Conservation (phyloP, 192 early-diverging fungal genomes). For the Chytriomyces sp. region DNA sequence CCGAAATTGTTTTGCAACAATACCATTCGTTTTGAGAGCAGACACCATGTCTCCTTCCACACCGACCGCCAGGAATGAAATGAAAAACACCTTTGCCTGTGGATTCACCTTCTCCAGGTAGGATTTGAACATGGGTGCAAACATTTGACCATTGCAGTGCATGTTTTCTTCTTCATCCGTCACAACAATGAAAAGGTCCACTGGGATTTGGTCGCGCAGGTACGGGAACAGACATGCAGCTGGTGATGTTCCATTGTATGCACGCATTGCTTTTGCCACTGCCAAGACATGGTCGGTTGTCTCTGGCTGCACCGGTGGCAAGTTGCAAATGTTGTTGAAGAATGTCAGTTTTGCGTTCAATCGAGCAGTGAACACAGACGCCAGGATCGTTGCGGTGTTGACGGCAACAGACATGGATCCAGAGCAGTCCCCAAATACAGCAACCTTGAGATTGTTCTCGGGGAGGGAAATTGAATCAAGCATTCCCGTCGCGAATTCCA, state of each 20-base stretch:
- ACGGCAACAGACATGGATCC: constrained; percentile 39
- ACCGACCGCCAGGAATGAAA: constrained; percentile 33
- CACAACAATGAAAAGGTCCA: constrained; percentile 36
- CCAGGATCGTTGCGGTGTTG: constrained; percentile 22
- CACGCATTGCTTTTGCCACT: constrained; percentile 20
- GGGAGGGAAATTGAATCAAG: constrained; percentile 19
- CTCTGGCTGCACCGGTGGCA: constrained; percentile 16
- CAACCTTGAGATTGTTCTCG: constrained; percentile 28
- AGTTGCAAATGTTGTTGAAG: constrained; percentile 5
- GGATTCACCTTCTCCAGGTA: constrained; percentile 40
- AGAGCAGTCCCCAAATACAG: constrained; percentile 34
- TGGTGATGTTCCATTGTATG: constrained; percentile 10
- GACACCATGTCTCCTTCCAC: constrained; percentile 31
- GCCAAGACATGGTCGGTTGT: constrained; percentile 15
- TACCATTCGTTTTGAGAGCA: constrained; percentile 21
- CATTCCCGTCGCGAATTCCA: constrained; percentile 26
- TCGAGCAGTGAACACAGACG: constrained; percentile 28
- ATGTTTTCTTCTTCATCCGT: constrained; percentile 47
- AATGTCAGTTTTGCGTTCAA: constrained; percentile 26
- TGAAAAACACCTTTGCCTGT: constrained; percentile 38
- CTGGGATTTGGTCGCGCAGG: not conserved
- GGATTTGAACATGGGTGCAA: constrained; percentile 38
- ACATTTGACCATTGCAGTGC: constrained; percentile 15
- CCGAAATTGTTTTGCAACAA: constrained; percentile 37
- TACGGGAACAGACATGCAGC: constrained; percentile 31